Conservation (phyloP, 306 rosid species). For the Prunus fruticosa region DNA sequence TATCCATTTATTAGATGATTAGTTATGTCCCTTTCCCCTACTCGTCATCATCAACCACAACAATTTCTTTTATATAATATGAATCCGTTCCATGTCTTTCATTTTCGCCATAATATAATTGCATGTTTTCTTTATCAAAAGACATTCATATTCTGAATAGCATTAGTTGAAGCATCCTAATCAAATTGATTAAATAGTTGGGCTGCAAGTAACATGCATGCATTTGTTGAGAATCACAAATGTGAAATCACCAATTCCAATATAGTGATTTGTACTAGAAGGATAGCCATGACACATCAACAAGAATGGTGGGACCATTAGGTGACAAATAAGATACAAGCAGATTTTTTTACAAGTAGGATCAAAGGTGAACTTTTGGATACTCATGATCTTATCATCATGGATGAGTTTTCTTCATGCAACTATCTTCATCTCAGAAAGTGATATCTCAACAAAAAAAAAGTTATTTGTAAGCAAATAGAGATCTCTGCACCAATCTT, state of each 20-base stretch:
- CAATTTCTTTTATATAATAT: background rate
- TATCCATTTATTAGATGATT: background rate
- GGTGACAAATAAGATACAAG: background rate
- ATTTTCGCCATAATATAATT: background rate
- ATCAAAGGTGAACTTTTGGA: background rate
- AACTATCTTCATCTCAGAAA: background rate
- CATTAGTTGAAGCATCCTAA: background rate
- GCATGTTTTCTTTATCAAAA: background rate
- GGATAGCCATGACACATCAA: conserved; percentile 26
- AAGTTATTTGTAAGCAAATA: background rate
- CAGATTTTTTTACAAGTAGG: background rate
- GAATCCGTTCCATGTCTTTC: background rate
- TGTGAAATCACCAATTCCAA: too few relatives aligned
- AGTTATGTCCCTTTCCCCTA: background rate
- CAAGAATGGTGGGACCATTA: conserved; percentile 15
- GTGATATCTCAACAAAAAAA: background rate
- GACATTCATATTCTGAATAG: background rate
- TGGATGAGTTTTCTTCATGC: background rate
- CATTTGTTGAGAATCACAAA: too few relatives aligned
- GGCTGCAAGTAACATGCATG: too few relatives aligned
- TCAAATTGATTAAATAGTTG: background rate
- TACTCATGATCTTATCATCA: background rate
- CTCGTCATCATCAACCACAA: background rate
- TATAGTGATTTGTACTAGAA: background rate
- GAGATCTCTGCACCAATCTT: background rate